Percentiles rank a stretch among this genome's conserved stretches.
Conservation (phyloP, 257 asterid genomes). For the Forsythia suspensa region DNA sequence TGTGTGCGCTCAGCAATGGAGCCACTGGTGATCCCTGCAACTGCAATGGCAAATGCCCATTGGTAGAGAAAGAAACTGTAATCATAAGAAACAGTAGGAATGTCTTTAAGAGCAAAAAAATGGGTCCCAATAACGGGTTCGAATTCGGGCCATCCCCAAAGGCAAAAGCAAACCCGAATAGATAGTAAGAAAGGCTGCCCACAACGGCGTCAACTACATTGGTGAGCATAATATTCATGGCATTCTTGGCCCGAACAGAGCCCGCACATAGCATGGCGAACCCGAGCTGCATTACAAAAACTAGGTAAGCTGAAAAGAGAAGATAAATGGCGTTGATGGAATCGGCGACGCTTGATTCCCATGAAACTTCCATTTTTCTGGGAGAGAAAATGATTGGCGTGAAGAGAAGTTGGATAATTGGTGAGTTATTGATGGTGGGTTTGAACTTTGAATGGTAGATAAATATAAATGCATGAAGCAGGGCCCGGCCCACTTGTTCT, state of each 20-base stretch:
- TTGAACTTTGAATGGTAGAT: conserved; percentile 26
- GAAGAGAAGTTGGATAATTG: conserved; percentile 3
- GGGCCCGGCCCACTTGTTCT: conserved; percentile 22
- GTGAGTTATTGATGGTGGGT: conserved; percentile 4
- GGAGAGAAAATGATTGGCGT: conserved; percentile 30
- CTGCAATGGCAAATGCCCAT: conserved; percentile 71
- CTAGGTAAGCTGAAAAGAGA: conserved; percentile 59
- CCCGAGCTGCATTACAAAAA: conserved; percentile 63
- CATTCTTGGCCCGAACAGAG: conserved; percentile 65
- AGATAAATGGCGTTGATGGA: conserved; percentile 59
- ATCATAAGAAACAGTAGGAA: conserved; percentile 39
- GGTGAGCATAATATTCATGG: conserved; percentile 60
- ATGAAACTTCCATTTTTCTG: conserved; percentile 52
- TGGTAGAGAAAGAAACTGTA: conserved; percentile 56
- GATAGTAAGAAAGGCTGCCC: conserved; percentile 53
- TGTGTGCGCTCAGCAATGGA: conserved; percentile 70
- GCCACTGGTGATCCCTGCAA: conserved; percentile 69
- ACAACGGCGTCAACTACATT: conserved; percentile 61
- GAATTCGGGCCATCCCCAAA: conserved; percentile 43
- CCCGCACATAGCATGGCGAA: conserved; percentile 73
- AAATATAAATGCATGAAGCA: conserved; percentile 21
- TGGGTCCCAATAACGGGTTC: conserved; percentile 49
- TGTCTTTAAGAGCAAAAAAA: conserved; percentile 40
- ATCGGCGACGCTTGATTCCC: conserved; percentile 61
- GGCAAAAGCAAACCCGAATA: conserved; percentile 62